These are phyloP conservation scores for Fusarium duplospermum DNA, from an alignment of 2,329 filamentous ascomycete genomes.

Conservation along the genomic window DNA sequence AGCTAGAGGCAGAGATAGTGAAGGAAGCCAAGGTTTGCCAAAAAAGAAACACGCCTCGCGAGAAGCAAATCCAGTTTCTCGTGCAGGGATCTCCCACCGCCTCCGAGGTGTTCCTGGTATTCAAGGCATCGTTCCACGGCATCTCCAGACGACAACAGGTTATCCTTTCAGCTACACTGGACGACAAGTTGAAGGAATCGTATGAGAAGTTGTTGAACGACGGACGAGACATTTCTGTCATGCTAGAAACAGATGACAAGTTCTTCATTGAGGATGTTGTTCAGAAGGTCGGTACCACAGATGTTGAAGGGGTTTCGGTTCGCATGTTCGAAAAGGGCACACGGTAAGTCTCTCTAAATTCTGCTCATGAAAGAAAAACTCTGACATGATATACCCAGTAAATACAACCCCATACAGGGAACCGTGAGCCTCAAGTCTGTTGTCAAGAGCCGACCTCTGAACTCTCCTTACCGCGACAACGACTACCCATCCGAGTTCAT, in stretches of 20 bases:
- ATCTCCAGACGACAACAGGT: slow-evolving; percentile 50
- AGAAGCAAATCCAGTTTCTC: slow-evolving; percentile 52
- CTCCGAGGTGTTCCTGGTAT: slow-evolving; percentile 53
- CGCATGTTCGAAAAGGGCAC: slow-evolving; percentile 21
- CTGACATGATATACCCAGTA: slow-evolving; percentile 3
- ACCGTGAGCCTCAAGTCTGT: slow-evolving; percentile 36
- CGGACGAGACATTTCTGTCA: slow-evolving; percentile 19
- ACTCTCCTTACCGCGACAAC: slow-evolving; percentile 48
- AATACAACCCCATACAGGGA: slow-evolving; percentile 39
- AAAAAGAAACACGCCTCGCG: slow-evolving; percentile 50
- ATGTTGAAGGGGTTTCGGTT: background rate
- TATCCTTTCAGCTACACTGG: slow-evolving; percentile 37
- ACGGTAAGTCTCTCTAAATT: background rate
- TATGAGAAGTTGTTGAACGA: background rate
- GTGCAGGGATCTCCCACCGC: slow-evolving; percentile 50
- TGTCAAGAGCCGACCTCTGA: slow-evolving; percentile 51
- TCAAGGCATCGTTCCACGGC: slow-evolving; percentile 54
- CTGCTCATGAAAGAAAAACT: background rate
- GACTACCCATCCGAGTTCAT: slow-evolving; percentile 52
- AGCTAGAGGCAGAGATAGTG: slow-evolving; percentile 47
- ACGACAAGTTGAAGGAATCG: background rate
- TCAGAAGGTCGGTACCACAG: background rate
- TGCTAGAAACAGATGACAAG: slow-evolving; percentile 21
- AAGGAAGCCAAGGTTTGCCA: slow-evolving; percentile 47
- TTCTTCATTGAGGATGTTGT: slow-evolving; percentile 2